Percentiles rank a stretch among this genome's conserved stretches.
These are phyloP conservation scores for Cladophialophora chaetospira DNA, from an alignment of 2,329 filamentous ascomycete species.

Conservation along the genomic window DNA sequence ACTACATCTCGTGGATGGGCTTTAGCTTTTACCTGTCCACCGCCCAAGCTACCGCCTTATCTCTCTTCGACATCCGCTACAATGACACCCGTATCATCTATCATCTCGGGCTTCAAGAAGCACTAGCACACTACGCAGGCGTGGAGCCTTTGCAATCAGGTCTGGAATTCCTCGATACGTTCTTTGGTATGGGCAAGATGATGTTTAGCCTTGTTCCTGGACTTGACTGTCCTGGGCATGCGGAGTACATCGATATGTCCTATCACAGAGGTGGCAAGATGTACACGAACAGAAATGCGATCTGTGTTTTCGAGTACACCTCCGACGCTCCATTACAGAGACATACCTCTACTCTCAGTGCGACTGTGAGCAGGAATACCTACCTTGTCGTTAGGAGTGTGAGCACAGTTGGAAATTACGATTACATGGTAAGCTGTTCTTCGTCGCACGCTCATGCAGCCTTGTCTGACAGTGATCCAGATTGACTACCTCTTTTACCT, in stretches of 20 bases:
- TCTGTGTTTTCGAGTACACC: conserved; percentile 35
- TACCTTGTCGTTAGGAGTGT: conserved; percentile 50
- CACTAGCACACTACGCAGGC: conserved; percentile 55
- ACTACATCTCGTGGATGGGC: conserved; percentile 56
- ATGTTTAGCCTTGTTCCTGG: conserved; percentile 36
- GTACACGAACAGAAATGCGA: conserved; percentile 38
- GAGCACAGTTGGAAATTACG: conserved; percentile 58
- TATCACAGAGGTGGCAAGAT: conserved; percentile 31
- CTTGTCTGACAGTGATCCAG: not conserved
- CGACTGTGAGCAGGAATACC: conserved; percentile 39
- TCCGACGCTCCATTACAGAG: conserved; percentile 38
- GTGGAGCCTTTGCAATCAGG: conserved; percentile 35
- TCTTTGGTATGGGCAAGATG: conserved; percentile 38
- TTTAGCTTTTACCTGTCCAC: conserved; percentile 56
- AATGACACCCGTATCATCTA: conserved; percentile 56
- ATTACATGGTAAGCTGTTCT: conserved; percentile 41
- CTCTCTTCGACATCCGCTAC: conserved; percentile 54
- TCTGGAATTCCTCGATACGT: conserved; percentile 38
- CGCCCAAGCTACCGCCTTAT: conserved; percentile 48
- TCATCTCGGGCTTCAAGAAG: conserved; percentile 57
- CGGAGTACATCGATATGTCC: conserved; percentile 33
- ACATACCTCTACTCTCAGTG: conserved; percentile 36
- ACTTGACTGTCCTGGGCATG: conserved; percentile 37
- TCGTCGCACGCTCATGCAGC: not conserved
- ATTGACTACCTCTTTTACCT: conserved; percentile 55